These are phyloP conservation scores for Alternaria ventricosa DNA, from an alignment of 2,329 filamentous ascomycete genomes.

Conservation along the genomic window DNA sequence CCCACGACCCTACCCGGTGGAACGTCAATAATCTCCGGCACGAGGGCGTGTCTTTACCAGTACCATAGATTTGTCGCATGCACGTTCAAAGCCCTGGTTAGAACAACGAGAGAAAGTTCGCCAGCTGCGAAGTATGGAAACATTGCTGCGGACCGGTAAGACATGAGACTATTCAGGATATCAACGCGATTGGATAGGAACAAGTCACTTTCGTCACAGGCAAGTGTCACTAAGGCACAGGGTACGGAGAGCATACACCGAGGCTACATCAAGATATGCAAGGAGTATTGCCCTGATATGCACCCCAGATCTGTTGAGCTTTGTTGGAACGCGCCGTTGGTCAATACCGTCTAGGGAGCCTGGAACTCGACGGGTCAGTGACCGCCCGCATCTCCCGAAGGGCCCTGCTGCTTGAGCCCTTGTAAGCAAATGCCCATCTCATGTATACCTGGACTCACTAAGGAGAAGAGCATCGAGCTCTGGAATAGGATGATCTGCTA, in stretches of 20 bases:
- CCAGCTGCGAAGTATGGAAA: not conserved
- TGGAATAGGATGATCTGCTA: not conserved
- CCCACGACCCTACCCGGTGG: not conserved
- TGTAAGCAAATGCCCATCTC: not conserved
- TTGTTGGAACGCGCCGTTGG: conserved; percentile 5
- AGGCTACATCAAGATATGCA: conserved; percentile 10
- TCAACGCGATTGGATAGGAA: conserved; percentile 2
- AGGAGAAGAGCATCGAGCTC: not conserved
- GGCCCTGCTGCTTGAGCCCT: not conserved
- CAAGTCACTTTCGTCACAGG: not conserved
- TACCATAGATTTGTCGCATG: not conserved
- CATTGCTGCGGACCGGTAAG: not conserved
- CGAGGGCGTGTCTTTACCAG: not conserved
- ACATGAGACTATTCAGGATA: not conserved
- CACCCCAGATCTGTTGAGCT: conserved; percentile 28
- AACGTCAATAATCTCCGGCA: conserved; percentile 2
- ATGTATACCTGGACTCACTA: not conserved
- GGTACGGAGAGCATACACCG: not conserved
- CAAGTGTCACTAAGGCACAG: not conserved
- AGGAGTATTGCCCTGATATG: conserved; percentile 18
- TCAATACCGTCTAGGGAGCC: not conserved
- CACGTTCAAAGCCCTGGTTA: not conserved
- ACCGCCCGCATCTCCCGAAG: conserved; percentile 6
- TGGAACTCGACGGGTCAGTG: conserved; percentile 10
- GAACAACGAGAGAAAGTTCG: not conserved